Percentiles rank a stretch among this genome's conserved stretches.
Conservation (phyloP, 768 basidiomycete genomes). For the Leccinum subgranulosum region DNA sequence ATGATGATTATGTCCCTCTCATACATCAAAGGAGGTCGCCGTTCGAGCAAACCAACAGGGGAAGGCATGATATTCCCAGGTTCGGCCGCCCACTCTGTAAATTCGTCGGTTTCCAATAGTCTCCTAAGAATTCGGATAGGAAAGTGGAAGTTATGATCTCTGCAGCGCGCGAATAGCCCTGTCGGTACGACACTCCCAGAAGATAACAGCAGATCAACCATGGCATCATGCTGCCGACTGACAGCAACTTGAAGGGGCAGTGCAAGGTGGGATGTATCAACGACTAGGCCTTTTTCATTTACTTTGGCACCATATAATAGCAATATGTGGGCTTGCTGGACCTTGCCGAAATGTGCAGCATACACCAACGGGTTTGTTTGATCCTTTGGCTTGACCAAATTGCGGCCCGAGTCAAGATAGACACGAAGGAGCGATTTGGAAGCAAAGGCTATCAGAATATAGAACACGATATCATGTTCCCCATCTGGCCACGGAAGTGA, state of each 20-base stretch:
- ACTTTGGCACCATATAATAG: constrained; percentile 1
- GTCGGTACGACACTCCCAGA: constrained; percentile 3
- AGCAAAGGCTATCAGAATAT: constrained; percentile 4
- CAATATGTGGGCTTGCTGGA: background rate
- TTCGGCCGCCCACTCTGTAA: constrained; percentile 8
- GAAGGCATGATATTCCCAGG: background rate
- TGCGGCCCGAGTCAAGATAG: background rate
- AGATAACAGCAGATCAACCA: constrained; percentile 2
- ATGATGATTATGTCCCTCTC: constrained; percentile 6
- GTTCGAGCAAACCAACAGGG: background rate
- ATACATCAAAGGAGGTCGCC: background rate
- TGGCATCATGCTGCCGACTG: background rate
- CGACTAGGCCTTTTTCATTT: constrained; percentile 2
- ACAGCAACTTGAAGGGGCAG: constrained; percentile 10
- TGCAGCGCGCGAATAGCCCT: background rate
- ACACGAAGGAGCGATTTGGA: constrained; percentile 1
- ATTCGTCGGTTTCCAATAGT: constrained; percentile 6
- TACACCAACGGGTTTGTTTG: constrained; percentile 11
- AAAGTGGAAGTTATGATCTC: background rate
- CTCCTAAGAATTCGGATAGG: constrained; percentile 2
- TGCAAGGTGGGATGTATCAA: background rate
- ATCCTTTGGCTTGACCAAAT: background rate
- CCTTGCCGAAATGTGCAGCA: constrained; percentile 8
- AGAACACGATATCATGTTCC: constrained; percentile 7
- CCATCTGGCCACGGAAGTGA: background rate